Percentiles rank a stretch among this genome's conserved stretches.
Conservation (phyloP, 805 yeast genomes). For the Candida nanaspora region DNA sequence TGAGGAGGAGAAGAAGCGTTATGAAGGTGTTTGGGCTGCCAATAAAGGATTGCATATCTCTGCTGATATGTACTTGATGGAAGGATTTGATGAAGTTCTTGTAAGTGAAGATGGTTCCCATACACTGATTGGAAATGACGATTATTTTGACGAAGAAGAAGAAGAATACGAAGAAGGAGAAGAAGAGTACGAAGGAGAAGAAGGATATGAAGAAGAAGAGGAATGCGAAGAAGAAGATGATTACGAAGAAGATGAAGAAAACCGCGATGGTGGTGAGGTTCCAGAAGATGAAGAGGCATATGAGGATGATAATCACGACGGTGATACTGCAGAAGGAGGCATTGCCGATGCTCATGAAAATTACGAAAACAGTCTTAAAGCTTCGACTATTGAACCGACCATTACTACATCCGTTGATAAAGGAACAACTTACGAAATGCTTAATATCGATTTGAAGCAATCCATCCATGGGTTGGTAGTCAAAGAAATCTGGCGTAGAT, state of each 20-base stretch:
- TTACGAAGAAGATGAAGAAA: background rate
- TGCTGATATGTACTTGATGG: background rate
- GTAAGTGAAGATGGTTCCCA: background rate
- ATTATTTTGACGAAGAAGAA: background rate
- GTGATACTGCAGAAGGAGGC: background rate
- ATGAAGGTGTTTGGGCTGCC: slow-evolving; percentile 92
- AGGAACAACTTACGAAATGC: background rate
- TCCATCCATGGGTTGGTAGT: slow-evolving; percentile 58
- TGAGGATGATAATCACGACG: background rate
- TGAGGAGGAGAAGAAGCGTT: slow-evolving; percentile 72
- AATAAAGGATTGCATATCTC: slow-evolving; percentile 61
- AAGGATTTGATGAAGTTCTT: background rate
- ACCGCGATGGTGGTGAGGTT: slow-evolving; percentile 5
- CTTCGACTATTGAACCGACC: too few species aligned
- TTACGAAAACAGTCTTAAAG: too few species aligned
- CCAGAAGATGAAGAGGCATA: background rate
- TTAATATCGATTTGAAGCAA: slow-evolving; percentile 4
- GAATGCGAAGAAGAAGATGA: background rate
- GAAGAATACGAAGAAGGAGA: background rate
- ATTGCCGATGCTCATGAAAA: too few species aligned
- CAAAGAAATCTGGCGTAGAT: slow-evolving; percentile 72
- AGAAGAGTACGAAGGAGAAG: background rate
- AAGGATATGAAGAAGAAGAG: slow-evolving; percentile 5
- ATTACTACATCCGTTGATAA: background rate
- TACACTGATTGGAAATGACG: background rate